phyloP scores from a whole-genome alignment of 345 rosid genomes.

The Dovyalis caffra region DNA sequence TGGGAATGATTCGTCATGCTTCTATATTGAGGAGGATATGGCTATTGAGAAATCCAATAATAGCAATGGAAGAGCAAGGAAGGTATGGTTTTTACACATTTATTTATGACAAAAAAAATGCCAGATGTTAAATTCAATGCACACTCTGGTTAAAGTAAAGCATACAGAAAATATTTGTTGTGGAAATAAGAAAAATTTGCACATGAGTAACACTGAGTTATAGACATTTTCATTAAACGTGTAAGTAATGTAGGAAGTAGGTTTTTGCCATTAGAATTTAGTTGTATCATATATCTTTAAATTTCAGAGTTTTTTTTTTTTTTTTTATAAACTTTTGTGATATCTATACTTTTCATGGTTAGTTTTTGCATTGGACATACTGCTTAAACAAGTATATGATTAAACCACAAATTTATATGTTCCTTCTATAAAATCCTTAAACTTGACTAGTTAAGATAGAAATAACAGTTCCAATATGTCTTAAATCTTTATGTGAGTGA shows the following conservation, averaged over 20 bases:
- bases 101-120: background rate
- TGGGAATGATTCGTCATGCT: slow-evolving; percentile 35
- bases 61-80: slow-evolving; percentile 16
- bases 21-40: slow-evolving; percentile 35
- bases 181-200: background rate
- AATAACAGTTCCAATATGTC: background rate
- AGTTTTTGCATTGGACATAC: too few relatives aligned
- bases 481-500: background rate
- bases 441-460: background rate
- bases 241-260: background rate
- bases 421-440: too few relatives aligned
- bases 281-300: background rate
- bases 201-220: background rate
- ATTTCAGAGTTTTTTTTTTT: too few relatives aligned
- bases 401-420: too few relatives aligned
- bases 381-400: too few relatives aligned
- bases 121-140: background rate
- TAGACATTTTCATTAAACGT: background rate
- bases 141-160: background rate
- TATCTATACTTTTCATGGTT: too few relatives aligned
- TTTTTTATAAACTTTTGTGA: too few relatives aligned
- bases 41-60: slow-evolving; percentile 34
- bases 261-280: background rate
- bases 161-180: background rate
- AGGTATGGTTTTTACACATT: slow-evolving; percentile 27